Percentiles rank a stretch among this genome's conserved stretches.
Evolutionary conservation across 441 rosid genomes (phyloP).

Genomic region (Dalechampia spathulata): DNA sequence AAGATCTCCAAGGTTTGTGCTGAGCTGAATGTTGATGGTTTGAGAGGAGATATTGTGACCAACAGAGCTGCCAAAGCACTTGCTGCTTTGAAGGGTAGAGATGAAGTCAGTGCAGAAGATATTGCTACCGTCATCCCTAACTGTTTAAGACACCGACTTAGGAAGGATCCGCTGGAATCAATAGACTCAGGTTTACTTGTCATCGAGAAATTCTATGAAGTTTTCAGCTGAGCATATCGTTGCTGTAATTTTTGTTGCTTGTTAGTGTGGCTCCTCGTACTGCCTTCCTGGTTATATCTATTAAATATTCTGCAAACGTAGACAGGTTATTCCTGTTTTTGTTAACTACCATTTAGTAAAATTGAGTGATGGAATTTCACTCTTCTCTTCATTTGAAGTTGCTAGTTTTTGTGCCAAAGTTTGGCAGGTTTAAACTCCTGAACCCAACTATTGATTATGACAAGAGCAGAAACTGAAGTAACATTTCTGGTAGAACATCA

Average conservation of each 20-base stretch:
- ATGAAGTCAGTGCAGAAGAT: slow-evolving; percentile 68
- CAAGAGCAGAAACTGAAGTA: too few relatives aligned
- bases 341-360: slow-evolving; percentile 14
- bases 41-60: slow-evolving; percentile 87
- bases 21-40: slow-evolving; percentile 83
- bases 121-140: slow-evolving; percentile 89
- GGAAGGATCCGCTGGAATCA: slow-evolving; percentile 92
- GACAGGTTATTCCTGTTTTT: slow-evolving; percentile 1
- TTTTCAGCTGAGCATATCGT: slow-evolving; percentile 41
- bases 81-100: slow-evolving; percentile 78
- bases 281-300: too few relatives aligned
- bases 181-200: slow-evolving; percentile 87
- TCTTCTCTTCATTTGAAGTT: background rate
- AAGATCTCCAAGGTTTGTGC: slow-evolving; percentile 92
- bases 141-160: slow-evolving; percentile 88
- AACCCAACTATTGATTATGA: background rate
- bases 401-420: too few relatives aligned
- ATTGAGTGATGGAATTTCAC: slow-evolving; percentile 1
- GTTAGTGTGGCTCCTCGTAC: too few relatives aligned
- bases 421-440: slow-evolving; percentile 1
- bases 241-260: slow-evolving; percentile 11
- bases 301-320: slow-evolving; percentile 10
- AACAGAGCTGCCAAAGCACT: slow-evolving; percentile 96
- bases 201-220: slow-evolving; percentile 81
- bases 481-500: too few relatives aligned